Evolutionary conservation across 108 stramenopile genomes (phyloP), one percentile per base, ranked within the genome.

Genomic region (Cyclotella sp.): DNA sequence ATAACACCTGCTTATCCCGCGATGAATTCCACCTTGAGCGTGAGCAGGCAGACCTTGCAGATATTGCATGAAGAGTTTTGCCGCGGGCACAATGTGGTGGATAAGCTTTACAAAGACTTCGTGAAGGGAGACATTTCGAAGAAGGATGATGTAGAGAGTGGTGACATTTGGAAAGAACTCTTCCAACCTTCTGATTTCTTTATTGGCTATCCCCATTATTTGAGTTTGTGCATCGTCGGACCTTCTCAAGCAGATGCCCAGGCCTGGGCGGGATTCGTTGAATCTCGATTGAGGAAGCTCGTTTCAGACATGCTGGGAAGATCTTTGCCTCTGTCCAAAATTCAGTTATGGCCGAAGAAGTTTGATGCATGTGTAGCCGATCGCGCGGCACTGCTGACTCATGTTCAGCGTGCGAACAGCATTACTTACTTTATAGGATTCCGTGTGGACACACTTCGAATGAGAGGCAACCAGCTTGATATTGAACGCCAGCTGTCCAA

Each of bases 1-100:
- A 94, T 99, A 74, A 99, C 99, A 34, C 99, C 99, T 3, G 98
- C 98, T 10, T 99, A 98, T 86, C 99, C 99, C 6, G 95, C 97
- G 65, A 98, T 97, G 97, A 98, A 98, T 83, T 97, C 96, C 44
- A 91, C 97, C n/a, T 72, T 97, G 72, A 86, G 87, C 54, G 95
- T 98, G 15, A 85, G 87, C 27, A 63, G 89, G n/a, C 92, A 93
- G 83, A 95, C 95, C 7, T 66, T 93, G 42, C 92, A 91, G 53
- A 90, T 97, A 60, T 75, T 96, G 68, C 89, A 87, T 19, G 92
- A 91, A 76, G 95, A 97, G 73, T 97, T 98, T 71, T 81, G 85
- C 51, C 70, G 95, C 27, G 97, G 90, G 5, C 78, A 87, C 70
- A 79, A 81, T 34, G 81, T 97, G 66, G 82, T 93, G 45, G 91